phyloP scores from a whole-genome alignment of 306 rosid genomes.

The Rosa rugosa region DNA sequence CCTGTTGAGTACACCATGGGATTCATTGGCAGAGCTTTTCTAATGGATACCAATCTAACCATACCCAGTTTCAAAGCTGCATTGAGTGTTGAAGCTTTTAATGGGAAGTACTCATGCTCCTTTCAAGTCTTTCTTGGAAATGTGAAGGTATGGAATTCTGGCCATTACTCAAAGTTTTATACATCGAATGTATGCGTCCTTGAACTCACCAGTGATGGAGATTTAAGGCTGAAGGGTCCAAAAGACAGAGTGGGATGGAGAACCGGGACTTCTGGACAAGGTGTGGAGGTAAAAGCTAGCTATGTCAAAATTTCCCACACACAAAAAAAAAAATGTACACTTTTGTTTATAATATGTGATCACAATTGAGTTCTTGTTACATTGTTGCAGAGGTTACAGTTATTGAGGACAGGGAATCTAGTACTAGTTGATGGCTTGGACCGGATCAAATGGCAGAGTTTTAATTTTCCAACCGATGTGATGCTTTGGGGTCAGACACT shows the following conservation, averaged over 20 bases:
- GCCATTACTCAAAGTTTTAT: slow-evolving; percentile 63
- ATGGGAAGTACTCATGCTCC: slow-evolving; percentile 66
- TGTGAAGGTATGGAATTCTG: slow-evolving; percentile 88
- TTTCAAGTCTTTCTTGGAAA: slow-evolving; percentile 78
- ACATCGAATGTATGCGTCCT: slow-evolving; percentile 56
- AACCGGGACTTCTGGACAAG: slow-evolving; percentile 88
- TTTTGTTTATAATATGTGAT: background rate
- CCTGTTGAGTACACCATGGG: slow-evolving; percentile 50
- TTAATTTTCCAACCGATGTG: slow-evolving; percentile 86
- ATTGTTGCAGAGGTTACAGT: slow-evolving; percentile 60
- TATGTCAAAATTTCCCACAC: background rate
- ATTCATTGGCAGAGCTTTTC: slow-evolving; percentile 64
- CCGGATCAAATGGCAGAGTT: slow-evolving; percentile 82
- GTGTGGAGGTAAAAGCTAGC: slow-evolving; percentile 67
- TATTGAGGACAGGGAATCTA: slow-evolving; percentile 60
- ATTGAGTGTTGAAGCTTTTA: slow-evolving; percentile 56
- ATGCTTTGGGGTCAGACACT: slow-evolving; percentile 86
- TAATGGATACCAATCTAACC: slow-evolving; percentile 41
- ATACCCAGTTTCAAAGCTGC: slow-evolving; percentile 65
- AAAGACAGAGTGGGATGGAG: slow-evolving; percentile 74
- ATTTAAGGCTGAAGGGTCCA: slow-evolving; percentile 74
- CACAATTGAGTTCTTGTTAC: background rate
- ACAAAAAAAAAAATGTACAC: too few species aligned
- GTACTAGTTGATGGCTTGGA: slow-evolving; percentile 60
- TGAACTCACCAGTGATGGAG: slow-evolving; percentile 66